phyloP scores from a whole-genome alignment of 2,329 filamentous ascomycete species.

The Fusarium sp. region DNA sequence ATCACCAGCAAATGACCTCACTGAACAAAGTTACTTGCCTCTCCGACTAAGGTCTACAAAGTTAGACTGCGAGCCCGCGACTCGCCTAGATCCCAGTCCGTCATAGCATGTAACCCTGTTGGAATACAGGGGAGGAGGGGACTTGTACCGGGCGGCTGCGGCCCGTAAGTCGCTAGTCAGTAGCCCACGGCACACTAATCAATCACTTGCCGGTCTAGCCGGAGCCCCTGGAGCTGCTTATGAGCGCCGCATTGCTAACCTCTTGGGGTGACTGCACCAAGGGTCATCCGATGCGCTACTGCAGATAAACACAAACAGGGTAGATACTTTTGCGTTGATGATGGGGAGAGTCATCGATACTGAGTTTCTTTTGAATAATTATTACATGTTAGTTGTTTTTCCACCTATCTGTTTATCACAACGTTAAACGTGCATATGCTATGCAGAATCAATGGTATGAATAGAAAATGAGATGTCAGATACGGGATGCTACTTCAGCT shows the following conservation, averaged over 20 bases:
- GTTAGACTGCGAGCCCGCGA: background rate
- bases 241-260: background rate
- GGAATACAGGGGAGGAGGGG: background rate
- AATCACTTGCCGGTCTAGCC: background rate
- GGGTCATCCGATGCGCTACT: background rate
- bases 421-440: background rate
- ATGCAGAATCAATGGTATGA: background rate
- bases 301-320: background rate
- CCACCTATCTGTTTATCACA: background rate
- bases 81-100: background rate
- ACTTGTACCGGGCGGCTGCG: background rate
- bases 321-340: background rate
- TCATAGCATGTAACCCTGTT: background rate
- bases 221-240: background rate
- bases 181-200: background rate
- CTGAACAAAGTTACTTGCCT: background rate
- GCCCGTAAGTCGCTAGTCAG: background rate
- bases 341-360: background rate
- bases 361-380: background rate
- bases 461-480: background rate
- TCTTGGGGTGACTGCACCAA: background rate
- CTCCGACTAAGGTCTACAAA: background rate
- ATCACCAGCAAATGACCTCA: background rate
- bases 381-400: background rate
- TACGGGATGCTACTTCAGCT: background rate